These are phyloP conservation scores for Cladophialophora chaetospira DNA, from an alignment of 2,329 filamentous ascomycete genomes.

Conservation along the genomic window DNA sequence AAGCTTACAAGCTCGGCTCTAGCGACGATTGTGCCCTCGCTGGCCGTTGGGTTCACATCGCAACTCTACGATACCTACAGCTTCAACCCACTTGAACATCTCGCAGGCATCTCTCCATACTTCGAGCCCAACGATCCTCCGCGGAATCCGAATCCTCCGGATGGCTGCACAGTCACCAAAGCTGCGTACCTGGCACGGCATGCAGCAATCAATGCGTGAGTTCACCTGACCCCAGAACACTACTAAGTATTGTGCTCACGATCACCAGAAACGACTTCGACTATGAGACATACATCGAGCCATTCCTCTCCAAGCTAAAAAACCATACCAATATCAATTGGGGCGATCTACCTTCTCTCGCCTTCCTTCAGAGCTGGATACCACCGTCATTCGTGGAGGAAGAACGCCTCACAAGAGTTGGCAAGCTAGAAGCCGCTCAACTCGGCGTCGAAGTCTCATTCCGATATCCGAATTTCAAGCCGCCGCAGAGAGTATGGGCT, in stretches of 20 bases:
- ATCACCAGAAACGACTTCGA: constrained; percentile 55
- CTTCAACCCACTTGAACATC: constrained; percentile 58
- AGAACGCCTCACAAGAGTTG: constrained; percentile 63
- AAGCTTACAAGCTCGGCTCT: background rate
- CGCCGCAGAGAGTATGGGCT: constrained; percentile 61
- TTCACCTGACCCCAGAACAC: background rate
- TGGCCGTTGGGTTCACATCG: background rate
- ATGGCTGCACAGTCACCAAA: constrained; percentile 54
- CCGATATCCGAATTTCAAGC: constrained; percentile 57
- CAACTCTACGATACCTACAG: constrained; percentile 23
- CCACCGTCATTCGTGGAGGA: constrained; percentile 60
- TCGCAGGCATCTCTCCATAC: constrained; percentile 60
- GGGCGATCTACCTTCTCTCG: constrained; percentile 57
- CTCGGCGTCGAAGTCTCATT: constrained; percentile 61
- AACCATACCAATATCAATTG: constrained; percentile 61
- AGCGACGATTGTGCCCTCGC: background rate
- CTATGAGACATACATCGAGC: constrained; percentile 59
- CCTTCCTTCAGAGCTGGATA: constrained; percentile 60
- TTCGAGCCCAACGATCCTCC: constrained; percentile 58
- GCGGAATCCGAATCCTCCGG: constrained; percentile 47
- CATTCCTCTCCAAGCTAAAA: constrained; percentile 59
- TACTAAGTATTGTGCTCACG: background rate
- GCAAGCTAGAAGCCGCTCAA: constrained; percentile 61
- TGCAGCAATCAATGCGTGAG: constrained; percentile 57
- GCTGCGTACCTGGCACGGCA: constrained; percentile 62